Percentiles rank a stretch among this genome's conserved stretches.
These are phyloP conservation scores for Alopecurus myosuroides DNA, from an alignment of 176 grass and related monocot species.

Conservation along the genomic window DNA sequence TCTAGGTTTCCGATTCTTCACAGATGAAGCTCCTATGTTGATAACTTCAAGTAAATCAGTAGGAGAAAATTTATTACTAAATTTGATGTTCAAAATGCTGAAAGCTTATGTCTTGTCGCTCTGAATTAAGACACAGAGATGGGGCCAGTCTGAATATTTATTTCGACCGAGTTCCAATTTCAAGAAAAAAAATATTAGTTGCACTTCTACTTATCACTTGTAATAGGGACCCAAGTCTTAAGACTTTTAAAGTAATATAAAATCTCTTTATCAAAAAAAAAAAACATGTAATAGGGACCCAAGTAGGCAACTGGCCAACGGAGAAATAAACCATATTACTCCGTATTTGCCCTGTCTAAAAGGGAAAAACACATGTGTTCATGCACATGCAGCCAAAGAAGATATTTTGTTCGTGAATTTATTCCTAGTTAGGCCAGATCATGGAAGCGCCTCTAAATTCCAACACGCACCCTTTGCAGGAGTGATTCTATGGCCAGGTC, in stretches of 20 bases:
- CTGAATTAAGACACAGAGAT: not conserved
- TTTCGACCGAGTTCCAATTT: not conserved
- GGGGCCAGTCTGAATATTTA: not conserved
- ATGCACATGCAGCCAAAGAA: not conserved
- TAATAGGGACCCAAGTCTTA: not conserved
- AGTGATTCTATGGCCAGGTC: not conserved
- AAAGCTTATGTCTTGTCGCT: not conserved
- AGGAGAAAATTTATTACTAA: not conserved
- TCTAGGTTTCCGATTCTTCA: too few species aligned
- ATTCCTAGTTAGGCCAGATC: not conserved
- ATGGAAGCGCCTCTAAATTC: constrained; percentile 1
- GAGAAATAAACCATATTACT: not conserved
- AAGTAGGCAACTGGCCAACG: not conserved
- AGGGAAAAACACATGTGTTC: not conserved
- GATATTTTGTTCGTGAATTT: not conserved
- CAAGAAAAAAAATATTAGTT: not conserved
- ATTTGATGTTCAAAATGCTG: not conserved
- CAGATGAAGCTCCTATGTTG: not conserved
- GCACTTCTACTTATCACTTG: not conserved
- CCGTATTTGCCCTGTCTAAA: not conserved
- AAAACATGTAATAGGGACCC: too few species aligned
- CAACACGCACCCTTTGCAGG: not conserved
- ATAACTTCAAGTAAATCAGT: not conserved
- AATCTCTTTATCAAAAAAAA: too few species aligned
- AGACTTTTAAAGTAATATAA: too few species aligned